Evolutionary conservation across 768 basidiomycete species (phyloP).

Genomic region (Saitozyma sp.): DNA sequence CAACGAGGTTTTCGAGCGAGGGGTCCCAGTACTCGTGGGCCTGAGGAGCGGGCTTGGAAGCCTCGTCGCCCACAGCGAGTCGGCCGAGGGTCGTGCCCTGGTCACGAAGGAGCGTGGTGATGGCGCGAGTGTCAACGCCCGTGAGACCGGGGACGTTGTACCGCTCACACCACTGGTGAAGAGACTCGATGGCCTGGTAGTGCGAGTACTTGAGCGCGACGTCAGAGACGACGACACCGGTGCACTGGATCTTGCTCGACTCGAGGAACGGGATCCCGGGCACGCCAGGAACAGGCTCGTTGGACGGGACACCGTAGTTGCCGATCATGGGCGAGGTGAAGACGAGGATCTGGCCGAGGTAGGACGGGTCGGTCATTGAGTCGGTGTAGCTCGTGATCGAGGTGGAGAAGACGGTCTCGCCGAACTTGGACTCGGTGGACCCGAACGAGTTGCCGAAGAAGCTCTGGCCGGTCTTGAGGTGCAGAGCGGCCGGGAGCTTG

Average conservation of each 20-base stretch:
- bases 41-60: conserved; percentile 64
- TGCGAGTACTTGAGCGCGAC: conserved; percentile 94
- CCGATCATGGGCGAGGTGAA: conserved; percentile 98
- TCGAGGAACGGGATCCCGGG: conserved; percentile 75
- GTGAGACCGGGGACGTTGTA: conserved; percentile 89
- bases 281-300: conserved; percentile 58
- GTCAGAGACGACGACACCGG: conserved; percentile 89
- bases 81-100: conserved; percentile 96
- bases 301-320: conserved; percentile 92
- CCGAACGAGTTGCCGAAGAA: conserved; percentile 90
- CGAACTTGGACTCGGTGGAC: conserved; percentile 78
- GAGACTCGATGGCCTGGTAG: conserved; percentile 86
- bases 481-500: conserved; percentile 71
- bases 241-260: conserved; percentile 83
- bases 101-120: conserved; percentile 88
- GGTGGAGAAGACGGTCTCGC: conserved; percentile 98
- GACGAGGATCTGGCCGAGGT: conserved; percentile 95
- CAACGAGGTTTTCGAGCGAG: conserved; percentile 84
- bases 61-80: conserved; percentile 73
- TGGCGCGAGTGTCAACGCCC: conserved; percentile 95
- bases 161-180: conserved; percentile 89
- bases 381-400: conserved; percentile 99
- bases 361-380: conserved; percentile 99
- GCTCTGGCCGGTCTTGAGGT: conserved; percentile 90
- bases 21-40: conserved; percentile 89